These are phyloP conservation scores for Colletotrichum endophyticum DNA, from an alignment of 2,329 filamentous ascomycete species.

Conservation along the genomic window DNA sequence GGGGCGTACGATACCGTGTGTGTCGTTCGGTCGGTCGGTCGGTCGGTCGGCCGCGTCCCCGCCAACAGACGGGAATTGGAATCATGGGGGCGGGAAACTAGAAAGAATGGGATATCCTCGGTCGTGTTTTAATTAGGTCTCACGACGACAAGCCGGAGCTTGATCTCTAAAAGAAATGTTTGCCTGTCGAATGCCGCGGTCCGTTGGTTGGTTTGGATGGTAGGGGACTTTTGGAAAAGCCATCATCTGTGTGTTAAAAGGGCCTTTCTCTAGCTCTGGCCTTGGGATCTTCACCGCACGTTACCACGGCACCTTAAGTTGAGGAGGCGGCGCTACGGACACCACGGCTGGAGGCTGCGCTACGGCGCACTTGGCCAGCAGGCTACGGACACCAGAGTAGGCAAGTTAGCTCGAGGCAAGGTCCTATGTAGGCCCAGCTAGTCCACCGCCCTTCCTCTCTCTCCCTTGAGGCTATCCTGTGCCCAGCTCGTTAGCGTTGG, in stretches of 20 bases:
- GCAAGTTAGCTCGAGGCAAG: not conserved
- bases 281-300: not conserved
- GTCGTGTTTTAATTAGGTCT: not conserved
- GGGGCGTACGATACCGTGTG: not conserved
- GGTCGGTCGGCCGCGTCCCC: not conserved
- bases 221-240: conserved; percentile 12
- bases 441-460: conserved; percentile 9
- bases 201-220: not conserved
- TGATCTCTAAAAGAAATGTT: not conserved
- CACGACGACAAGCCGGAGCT: not conserved
- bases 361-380: not conserved
- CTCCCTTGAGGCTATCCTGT: not conserved
- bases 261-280: not conserved
- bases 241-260: not conserved
- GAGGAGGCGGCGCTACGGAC: not conserved
- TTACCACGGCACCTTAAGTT: not conserved
- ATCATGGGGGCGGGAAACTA: not conserved
- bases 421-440: not conserved
- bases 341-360: not conserved
- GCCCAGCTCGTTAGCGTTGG: not conserved
- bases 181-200: not conserved
- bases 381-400: not conserved
- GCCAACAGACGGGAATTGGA: not conserved
- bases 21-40: not conserved
- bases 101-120: not conserved